Base-by-base conservation (phyloP, 768 basidiomycete genomes). In the Podaxis mareebaensis region DNA sequence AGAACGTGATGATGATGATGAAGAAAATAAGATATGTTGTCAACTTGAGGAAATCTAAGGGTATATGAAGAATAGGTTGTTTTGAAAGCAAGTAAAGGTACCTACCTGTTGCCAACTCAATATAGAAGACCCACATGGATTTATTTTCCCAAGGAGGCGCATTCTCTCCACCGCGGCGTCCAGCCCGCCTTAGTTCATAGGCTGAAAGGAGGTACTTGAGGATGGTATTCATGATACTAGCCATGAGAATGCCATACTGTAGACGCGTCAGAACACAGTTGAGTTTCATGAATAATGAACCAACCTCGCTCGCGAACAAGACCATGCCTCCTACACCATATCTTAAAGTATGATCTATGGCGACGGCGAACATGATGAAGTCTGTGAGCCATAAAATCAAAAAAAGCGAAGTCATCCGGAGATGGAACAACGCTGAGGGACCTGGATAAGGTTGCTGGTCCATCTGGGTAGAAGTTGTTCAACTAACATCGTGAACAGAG, bases 81-180 rank as follows among this genome's bases (percentile, higher is more conserved):
- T 56, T 58, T 56, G 38, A 59, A 33, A 49, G 48, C 38, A 5
- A 13, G 39, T 42, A 4, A 55, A 53, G 60, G 39, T 58, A 76
- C 86, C 53, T 66, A 96, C 96, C 95, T 46, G 95, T 96, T 28
- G 83, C 80, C 58, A 99, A 77, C 71, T 99, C 97, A 62, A 98
- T 87, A 72, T 98, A 99, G 78, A 97, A 98, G 8, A 92, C 80
- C 82, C 88, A 96, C 89, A 98, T 96, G 79, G 93, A 95, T 81
- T 98, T 99, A 71, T 95, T 91, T 75, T 99, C 96, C 97, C 97
- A 99, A 53, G 90, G 86, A 66, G 95, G 89, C 1, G 92, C 88
- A 73, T 90, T 91, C 74, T 91, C 92, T 33, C 92, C 92, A 40
- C 93, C 93, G 61, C 90, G 77, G 58, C 81, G 79, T 53, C 87